A percentile compares a stretch with the other conserved stretches of the same genome.
Evolutionary conservation across 371 early-diverging fungal species (phyloP).

Genomic region (Lichtheimia ramosa): DNA sequence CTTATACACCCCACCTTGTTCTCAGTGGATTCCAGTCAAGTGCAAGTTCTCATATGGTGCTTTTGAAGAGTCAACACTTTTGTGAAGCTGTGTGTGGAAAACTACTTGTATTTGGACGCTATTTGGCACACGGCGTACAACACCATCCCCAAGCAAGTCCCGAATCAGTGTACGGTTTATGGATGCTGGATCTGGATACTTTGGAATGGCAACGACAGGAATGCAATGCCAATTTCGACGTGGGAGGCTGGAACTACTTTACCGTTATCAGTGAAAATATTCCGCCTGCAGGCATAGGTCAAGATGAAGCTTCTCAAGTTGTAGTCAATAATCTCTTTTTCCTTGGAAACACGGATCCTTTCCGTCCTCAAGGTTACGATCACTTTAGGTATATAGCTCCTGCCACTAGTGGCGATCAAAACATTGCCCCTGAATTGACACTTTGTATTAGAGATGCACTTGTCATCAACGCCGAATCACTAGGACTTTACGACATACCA

Average conservation of each 20-base stretch:
- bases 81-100: slow-evolving; percentile 65
- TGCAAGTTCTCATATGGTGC: slow-evolving; percentile 51
- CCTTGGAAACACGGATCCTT: slow-evolving; percentile 55
- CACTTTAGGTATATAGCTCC: slow-evolving; percentile 48
- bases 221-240: slow-evolving; percentile 51
- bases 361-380: slow-evolving; percentile 60
- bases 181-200: slow-evolving; percentile 66
- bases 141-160: slow-evolving; percentile 12
- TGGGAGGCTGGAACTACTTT: slow-evolving; percentile 68
- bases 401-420: not conserved
- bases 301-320: slow-evolving; percentile 19
- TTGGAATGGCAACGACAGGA: slow-evolving; percentile 63
- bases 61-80: slow-evolving; percentile 67
- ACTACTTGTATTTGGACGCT: slow-evolving; percentile 58
- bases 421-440: not conserved
- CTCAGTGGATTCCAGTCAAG: slow-evolving; percentile 32
- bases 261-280: slow-evolving; percentile 40
- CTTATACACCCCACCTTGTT: slow-evolving; percentile 45
- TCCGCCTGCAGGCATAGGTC: slow-evolving; percentile 10
- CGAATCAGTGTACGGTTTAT: slow-evolving; percentile 55
- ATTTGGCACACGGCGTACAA: slow-evolving; percentile 33
- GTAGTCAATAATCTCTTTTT: slow-evolving; percentile 43
- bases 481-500: slow-evolving; percentile 60
- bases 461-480: slow-evolving; percentile 56
- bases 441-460: slow-evolving; percentile 42